Conservation (phyloP, 164 flowering plant species). For the Protea cynaroides region DNA sequence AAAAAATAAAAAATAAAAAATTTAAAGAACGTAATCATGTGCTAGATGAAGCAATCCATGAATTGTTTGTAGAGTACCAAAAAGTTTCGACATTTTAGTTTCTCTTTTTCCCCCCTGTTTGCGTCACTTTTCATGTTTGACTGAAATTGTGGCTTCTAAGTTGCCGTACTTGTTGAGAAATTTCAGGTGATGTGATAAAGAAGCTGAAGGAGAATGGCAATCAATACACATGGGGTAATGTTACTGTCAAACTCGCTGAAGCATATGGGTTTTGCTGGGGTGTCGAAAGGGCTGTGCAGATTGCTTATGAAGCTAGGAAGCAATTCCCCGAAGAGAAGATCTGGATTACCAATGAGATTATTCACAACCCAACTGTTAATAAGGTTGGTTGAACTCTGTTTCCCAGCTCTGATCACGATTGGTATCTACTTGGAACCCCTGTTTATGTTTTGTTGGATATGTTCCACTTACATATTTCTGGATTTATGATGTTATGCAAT, state of each 20-base stretch:
- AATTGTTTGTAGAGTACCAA: too few relatives aligned
- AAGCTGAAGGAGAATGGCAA: constrained; percentile 76
- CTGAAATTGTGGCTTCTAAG: neutral
- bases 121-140: neutral
- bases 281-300: constrained; percentile 98
- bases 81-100: too few relatives aligned
- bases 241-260: constrained; percentile 82
- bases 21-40: too few relatives aligned
- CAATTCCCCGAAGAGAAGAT: constrained; percentile 86
- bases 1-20: too few relatives aligned
- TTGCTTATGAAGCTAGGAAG: constrained; percentile 93
- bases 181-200: constrained; percentile 78
- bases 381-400: constrained; percentile 35
- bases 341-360: constrained; percentile 92
- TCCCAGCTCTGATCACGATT: neutral
- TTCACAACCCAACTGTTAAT: constrained; percentile 93
- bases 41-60: too few relatives aligned
- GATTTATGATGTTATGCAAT: too few relatives aligned
- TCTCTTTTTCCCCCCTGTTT: neutral
- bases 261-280: constrained; percentile 98
- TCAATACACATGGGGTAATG: constrained; percentile 86
- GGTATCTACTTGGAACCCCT: too few relatives aligned
- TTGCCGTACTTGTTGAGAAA: neutral
- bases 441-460: too few relatives aligned
- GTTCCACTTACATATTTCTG: too few relatives aligned